Conservation (phyloP, 2,329 filamentous ascomycete species). For the Metarhizium brunneum region DNA sequence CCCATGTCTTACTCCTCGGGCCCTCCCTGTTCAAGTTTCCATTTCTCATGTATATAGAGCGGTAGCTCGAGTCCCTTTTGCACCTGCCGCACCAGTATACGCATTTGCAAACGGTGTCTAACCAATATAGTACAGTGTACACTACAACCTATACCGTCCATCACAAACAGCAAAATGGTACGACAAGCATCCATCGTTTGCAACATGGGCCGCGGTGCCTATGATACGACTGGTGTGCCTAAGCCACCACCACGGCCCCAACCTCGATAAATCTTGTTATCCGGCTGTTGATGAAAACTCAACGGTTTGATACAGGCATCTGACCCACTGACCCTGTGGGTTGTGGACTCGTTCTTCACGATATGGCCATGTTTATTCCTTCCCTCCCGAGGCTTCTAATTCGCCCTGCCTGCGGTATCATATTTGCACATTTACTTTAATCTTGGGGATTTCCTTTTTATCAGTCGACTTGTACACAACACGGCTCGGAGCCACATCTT, state of each 20-base stretch:
- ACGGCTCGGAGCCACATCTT: conserved; percentile 27
- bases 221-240: conserved; percentile 40
- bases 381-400: conserved; percentile 13
- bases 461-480: conserved; percentile 23
- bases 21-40: neutral
- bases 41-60: neutral
- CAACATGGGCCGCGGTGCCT: conserved; percentile 43
- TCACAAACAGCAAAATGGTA: conserved; percentile 23
- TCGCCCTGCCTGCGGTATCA: conserved; percentile 15
- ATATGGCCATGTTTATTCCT: neutral
- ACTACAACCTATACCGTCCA: neutral
- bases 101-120: neutral
- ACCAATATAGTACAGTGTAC: neutral
- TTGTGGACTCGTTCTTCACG: neutral
- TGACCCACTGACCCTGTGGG: neutral
- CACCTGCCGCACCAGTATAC: neutral
- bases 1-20: neutral
- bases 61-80: neutral
- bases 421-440: conserved; percentile 13
- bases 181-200: conserved; percentile 21
- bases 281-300: neutral
- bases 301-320: neutral
- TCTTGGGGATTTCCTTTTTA: conserved; percentile 13
- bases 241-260: conserved; percentile 36
- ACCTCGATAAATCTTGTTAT: conserved; percentile 22